phyloP scores from a whole-genome alignment of 805 yeast species.

The Spathaspora arborariae region DNA sequence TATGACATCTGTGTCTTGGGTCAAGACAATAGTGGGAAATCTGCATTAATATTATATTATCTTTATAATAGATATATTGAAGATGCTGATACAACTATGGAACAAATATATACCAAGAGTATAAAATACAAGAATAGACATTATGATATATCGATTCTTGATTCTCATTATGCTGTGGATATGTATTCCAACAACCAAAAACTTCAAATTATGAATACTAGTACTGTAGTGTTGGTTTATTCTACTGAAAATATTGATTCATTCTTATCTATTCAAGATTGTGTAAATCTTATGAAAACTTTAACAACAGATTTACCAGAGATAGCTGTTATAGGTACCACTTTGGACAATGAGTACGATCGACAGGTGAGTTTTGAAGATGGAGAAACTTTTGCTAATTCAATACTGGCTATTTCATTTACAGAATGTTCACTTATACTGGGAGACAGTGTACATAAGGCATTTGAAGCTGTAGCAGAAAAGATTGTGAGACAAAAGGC shows the following conservation, averaged over 20 bases:
- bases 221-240: slow-evolving; percentile 27
- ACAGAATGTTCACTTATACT: slow-evolving; percentile 24
- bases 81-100: slow-evolving; percentile 15
- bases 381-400: slow-evolving; percentile 24
- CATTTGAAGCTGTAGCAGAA: slow-evolving; percentile 25
- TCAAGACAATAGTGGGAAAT: slow-evolving; percentile 19
- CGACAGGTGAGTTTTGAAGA: slow-evolving; percentile 27
- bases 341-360: slow-evolving; percentile 20
- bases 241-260: slow-evolving; percentile 23
- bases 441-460: slow-evolving; percentile 20
- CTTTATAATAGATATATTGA: slow-evolving; percentile 18
- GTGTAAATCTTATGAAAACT: slow-evolving; percentile 19
- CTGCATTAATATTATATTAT: slow-evolving; percentile 23
- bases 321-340: slow-evolving; percentile 27
- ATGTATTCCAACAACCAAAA: slow-evolving; percentile 22
- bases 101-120: slow-evolving; percentile 22
- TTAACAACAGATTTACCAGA: slow-evolving; percentile 25
- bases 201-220: slow-evolving; percentile 27
- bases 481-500: background rate
- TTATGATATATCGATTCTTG: slow-evolving; percentile 30
- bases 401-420: slow-evolving; percentile 24
- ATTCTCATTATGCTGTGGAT: slow-evolving; percentile 23
- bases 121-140: slow-evolving; percentile 13
- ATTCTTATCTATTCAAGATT: slow-evolving; percentile 26
- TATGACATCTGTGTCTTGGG: slow-evolving; percentile 31